Conservation (phyloP, 2,329 filamentous ascomycete genomes). For the Monosporascus sp. region DNA sequence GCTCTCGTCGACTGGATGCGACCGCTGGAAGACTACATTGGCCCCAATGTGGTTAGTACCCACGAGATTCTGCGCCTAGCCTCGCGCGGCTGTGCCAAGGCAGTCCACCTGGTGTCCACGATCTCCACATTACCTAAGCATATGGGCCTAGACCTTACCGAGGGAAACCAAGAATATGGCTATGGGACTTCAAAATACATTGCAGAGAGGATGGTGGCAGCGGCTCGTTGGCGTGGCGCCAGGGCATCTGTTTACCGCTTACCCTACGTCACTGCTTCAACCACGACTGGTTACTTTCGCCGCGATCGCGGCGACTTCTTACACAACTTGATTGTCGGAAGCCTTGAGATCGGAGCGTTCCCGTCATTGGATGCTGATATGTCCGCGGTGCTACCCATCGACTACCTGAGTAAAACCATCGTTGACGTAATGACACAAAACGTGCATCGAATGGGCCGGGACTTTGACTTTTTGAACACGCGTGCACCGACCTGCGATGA, state of each 20-base stretch:
- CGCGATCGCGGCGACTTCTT: constrained; percentile 24
- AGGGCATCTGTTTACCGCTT: constrained; percentile 19
- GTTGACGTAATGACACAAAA: constrained; percentile 18
- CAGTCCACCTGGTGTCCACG: constrained; percentile 23
- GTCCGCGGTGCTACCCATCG: constrained; percentile 20
- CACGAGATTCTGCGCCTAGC: constrained; percentile 25
- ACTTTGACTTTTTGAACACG: constrained; percentile 22
- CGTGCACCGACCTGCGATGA: constrained; percentile 16
- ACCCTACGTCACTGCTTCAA: constrained; percentile 22
- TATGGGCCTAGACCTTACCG: constrained; percentile 16
- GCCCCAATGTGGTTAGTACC: constrained; percentile 24
- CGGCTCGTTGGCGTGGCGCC: constrained; percentile 23
- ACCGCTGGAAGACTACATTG: constrained; percentile 22
- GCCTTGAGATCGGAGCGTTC: constrained; percentile 22
- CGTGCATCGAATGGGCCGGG: constrained; percentile 13
- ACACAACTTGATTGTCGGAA: constrained; percentile 20
- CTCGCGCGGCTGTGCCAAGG: constrained; percentile 18
- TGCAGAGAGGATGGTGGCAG: constrained; percentile 18
- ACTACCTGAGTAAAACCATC: constrained; percentile 22
- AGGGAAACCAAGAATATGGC: constrained; percentile 21
- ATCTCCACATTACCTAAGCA: constrained; percentile 23
- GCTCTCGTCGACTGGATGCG: constrained; percentile 26
- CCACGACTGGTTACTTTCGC: constrained; percentile 19
- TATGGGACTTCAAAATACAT: constrained; percentile 23
- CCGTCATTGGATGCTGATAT: constrained; percentile 20